Evolutionary conservation across 1,139 yeast genomes (phyloP).

Genomic region (Yamadazyma taylorii): DNA sequence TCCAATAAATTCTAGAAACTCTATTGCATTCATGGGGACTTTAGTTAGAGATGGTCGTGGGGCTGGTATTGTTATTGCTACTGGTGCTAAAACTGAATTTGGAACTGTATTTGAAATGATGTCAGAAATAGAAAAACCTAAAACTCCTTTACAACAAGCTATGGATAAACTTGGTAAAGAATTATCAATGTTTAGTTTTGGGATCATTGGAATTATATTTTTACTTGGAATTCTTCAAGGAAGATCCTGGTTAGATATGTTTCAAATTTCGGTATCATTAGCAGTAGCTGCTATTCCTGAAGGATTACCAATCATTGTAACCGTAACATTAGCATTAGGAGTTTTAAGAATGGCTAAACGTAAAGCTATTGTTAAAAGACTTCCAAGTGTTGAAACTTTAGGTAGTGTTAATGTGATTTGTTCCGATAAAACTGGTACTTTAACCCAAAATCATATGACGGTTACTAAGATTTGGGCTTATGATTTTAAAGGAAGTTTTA

Average conservation of each 20-base stretch:
- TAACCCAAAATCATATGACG: slow-evolving; percentile 93
- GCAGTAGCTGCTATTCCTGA: slow-evolving; percentile 99
- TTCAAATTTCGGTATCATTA: slow-evolving; percentile 90
- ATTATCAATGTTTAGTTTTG: slow-evolving; percentile 76
- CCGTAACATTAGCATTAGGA: slow-evolving; percentile 93
- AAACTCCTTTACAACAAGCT: slow-evolving; percentile 89
- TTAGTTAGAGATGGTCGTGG: slow-evolving; percentile 94
- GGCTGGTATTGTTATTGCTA: slow-evolving; percentile 87
- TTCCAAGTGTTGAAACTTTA: slow-evolving; percentile 93
- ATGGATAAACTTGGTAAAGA: slow-evolving; percentile 96
- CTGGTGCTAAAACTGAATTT: slow-evolving; percentile 84
- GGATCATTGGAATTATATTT: slow-evolving; percentile 83
- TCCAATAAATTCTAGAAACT: slow-evolving; percentile 64
- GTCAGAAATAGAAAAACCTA: slow-evolving; percentile 91
- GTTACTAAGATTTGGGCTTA: slow-evolving; percentile 83
- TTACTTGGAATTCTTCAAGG: slow-evolving; percentile 87
- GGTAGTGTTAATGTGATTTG: slow-evolving; percentile 96
- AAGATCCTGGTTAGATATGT: slow-evolving; percentile 93
- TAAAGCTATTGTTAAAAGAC: slow-evolving; percentile 86
- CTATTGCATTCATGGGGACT: slow-evolving; percentile 94
- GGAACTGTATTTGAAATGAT: slow-evolving; percentile 91
- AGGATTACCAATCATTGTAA: slow-evolving; percentile 94
- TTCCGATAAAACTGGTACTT: slow-evolving; percentile 92
- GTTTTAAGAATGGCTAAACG: slow-evolving; percentile 93
- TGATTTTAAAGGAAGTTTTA: slow-evolving; percentile 60